Evolutionary conservation across 257 asterid genomes (phyloP), one percentile per base, ranked within the genome.

Genomic region (Thymus mandschuricus): DNA sequence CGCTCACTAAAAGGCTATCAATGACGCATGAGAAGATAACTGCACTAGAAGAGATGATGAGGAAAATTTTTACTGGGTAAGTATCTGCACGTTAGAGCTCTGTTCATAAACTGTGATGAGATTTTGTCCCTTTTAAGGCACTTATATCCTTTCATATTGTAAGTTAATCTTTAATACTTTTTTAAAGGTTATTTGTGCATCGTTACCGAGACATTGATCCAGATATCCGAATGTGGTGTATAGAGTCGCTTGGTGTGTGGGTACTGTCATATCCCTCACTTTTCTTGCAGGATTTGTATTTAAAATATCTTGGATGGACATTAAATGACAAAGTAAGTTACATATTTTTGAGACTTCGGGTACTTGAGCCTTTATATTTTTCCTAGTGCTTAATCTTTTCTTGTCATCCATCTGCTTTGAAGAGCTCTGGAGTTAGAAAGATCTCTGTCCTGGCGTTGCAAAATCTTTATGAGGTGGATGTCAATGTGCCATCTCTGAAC

Each of bases 291-390:
- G 99, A 95, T 84, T 80, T 87, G 78, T 92, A 95, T 80, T 85
- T 95, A 84, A 95, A 95, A 80, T 95, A 95, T 80, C 98, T 95
- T 59, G 99, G 99, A 60, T 95, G 99, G 99, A 95, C 99, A 59
- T 80, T 95, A 86, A 95, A 95, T 62, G 99, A 95, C 85, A 95
- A 95, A 92, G 99, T 89, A 82, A 78, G 88, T 76, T 70, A 10
- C 51, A 70, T 41, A 49, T 75, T 58, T 13, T 61, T 43, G 44
- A 29, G 62, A 50, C 12, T 1, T 30, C 31, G 28, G 29, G 69
- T 21, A 28, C 31, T 5, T 27, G 13, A 31, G 61, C 33, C 78
- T 75, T 69, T 75, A 21, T 44, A 67, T 71, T 60, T 41, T 50
- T n/a, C 52, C 6, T 44, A 57, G 48, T 80, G 71, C 76, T 79